Evolutionary conservation across 1,139 yeast genomes (phyloP), one percentile per base, ranked within the genome.

Genomic region (Zygoascus sp.): DNA sequence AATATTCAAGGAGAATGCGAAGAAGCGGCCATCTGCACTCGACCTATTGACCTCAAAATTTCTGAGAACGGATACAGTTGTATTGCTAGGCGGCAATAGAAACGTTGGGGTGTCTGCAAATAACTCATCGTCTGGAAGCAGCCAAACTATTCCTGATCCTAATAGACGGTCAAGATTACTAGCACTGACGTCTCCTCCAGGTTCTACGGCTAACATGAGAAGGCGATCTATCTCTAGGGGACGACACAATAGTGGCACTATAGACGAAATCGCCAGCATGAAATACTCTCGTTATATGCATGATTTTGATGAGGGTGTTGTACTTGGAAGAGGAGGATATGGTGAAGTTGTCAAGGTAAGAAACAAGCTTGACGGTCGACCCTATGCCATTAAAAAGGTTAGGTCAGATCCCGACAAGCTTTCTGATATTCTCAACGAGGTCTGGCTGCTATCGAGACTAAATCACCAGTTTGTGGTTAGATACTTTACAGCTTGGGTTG

Each of bases 331-430:
- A 58, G 99, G 99, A 28, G 98, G 95, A 0, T 94, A 84, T 68
- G 99, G 98, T 7, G 96, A 90, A 62, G 99, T 94, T 10, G 96
- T 92, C 15, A 90, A 90, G 60, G 98, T 94, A 0, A 74, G 98
- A 52, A 90, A 89, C 63, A 77, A 90, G 53, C 76, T 92, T 54
- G 99, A 94, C 61, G 97, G 98, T 17, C 77, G 97, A 5, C 86
- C 85, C 58, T 94, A 94, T 65, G 99, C 98, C 0, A 80, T 94
- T 51, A 94, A 94, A 62, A 90, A 89, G 60, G 85, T 94, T 46
- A 80, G 84, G 53, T 96, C 92, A 55, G 79, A 85, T 3, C 83
- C 86, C 28, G 81, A 83, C 53, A 84, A 87, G 53, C 69, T 92
- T 37, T 83, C 95, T 27, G 79, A 85, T 3, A 82, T 92, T 47